phyloP scores from a whole-genome alignment of 306 rosid genomes.

The Trichosanthes cucumerina region DNA sequence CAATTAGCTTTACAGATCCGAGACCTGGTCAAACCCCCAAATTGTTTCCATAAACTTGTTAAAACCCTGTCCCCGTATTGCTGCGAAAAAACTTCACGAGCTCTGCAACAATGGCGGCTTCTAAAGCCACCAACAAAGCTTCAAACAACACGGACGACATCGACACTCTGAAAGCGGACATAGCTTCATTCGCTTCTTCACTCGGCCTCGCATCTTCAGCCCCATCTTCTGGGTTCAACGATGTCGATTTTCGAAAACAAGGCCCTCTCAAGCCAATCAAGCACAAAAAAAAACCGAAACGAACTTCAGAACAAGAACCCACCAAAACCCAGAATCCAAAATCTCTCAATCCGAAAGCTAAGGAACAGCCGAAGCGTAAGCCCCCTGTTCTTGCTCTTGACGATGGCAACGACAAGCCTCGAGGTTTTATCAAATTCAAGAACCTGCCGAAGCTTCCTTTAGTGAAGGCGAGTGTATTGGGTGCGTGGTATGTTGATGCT shows the following conservation, averaged over 20 bases:
- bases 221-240: slow-evolving; percentile 77
- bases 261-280: slow-evolving; percentile 27
- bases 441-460: slow-evolving; percentile 68
- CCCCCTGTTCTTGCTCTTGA: slow-evolving; percentile 43
- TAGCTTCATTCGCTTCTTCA: slow-evolving; percentile 76
- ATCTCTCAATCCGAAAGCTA: not conserved
- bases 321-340: slow-evolving; percentile 6
- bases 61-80: not conserved
- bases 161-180: slow-evolving; percentile 44
- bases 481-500: slow-evolving; percentile 70
- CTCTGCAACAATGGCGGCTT: slow-evolving; percentile 45
- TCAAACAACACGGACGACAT: slow-evolving; percentile 33
- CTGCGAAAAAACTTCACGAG: not conserved
- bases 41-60: not conserved
- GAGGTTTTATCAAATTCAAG: slow-evolving; percentile 38
- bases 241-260: slow-evolving; percentile 67
- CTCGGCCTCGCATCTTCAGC: slow-evolving; percentile 57
- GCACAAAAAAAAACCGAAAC: slow-evolving; percentile 20
- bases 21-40: not conserved
- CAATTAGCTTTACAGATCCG: not conserved
- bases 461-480: slow-evolving; percentile 46
- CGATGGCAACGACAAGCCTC: slow-evolving; percentile 23
- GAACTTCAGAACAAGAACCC: slow-evolving; percentile 15
- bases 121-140: slow-evolving; percentile 26
- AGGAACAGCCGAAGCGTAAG: slow-evolving; percentile 44